Conservation (phyloP, 2,329 filamentous ascomycete species). For the Nemania serpens region DNA sequence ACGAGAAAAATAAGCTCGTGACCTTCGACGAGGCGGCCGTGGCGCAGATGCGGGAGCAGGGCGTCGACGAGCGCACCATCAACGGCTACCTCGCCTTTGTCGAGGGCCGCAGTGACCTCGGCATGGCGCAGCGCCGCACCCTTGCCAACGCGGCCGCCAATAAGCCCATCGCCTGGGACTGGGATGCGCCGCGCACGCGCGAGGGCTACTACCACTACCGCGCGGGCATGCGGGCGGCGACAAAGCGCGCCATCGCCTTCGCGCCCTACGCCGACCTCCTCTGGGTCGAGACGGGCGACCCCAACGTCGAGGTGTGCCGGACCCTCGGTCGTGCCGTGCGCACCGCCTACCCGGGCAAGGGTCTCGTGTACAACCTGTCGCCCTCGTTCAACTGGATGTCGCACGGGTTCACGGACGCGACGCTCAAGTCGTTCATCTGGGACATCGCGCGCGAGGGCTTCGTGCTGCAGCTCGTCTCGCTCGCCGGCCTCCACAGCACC, state of each 20-base stretch:
- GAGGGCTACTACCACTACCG: conserved; percentile 94
- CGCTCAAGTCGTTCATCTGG: conserved; percentile 92
- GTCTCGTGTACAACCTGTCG: conserved; percentile 93
- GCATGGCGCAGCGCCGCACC: conserved; percentile 75
- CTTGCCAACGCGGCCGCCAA: conserved; percentile 71
- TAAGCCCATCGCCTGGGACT: conserved; percentile 77
- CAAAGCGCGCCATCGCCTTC: conserved; percentile 90
- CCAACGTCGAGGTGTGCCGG: conserved; percentile 76
- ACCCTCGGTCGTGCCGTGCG: conserved; percentile 79
- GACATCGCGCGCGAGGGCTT: conserved; percentile 90
- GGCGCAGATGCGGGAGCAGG: conserved; percentile 70
- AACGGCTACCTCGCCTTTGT: conserved; percentile 69
- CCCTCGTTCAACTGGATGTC: conserved; percentile 99
- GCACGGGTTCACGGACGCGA: conserved; percentile 84
- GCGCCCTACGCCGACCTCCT: conserved; percentile 91
- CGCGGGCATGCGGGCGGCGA: conserved; percentile 82
- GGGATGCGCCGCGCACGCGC: conserved; percentile 89
- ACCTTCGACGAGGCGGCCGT: conserved; percentile 91
- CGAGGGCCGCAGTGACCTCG: conserved; percentile 68
- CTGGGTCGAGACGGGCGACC: conserved; percentile 96
- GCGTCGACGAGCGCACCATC: conserved; percentile 66
- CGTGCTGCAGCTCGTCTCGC: conserved; percentile 68
- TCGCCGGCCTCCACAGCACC: conserved; percentile 69
- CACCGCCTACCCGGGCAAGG: conserved; percentile 72
- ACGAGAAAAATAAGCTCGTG: conserved; percentile 81